Evolutionary conservation across 2,329 filamentous ascomycete species (phyloP).

Genomic region (Talaromyces pinophilus): DNA sequence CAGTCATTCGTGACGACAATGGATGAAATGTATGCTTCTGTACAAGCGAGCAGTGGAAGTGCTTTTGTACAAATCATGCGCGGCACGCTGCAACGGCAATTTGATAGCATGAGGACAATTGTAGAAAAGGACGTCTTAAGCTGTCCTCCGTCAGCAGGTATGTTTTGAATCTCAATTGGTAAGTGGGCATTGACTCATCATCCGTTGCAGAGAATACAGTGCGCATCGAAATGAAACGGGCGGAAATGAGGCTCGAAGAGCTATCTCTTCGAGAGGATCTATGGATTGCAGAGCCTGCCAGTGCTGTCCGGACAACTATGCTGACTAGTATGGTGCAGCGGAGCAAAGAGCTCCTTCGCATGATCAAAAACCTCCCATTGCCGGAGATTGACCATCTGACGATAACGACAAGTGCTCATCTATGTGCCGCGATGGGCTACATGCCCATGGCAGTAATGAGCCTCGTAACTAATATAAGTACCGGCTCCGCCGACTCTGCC

Average conservation of each 20-base stretch:
- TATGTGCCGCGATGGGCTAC: conserved; percentile 27
- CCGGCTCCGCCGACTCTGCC: conserved; percentile 8
- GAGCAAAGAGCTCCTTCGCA: conserved; percentile 27
- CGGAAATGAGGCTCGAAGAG: conserved; percentile 27
- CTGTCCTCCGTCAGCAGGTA: conserved; percentile 10
- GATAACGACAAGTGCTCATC: conserved; percentile 23
- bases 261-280: conserved; percentile 28
- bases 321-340: conserved; percentile 26
- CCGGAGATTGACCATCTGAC: conserved; percentile 25
- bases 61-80: conserved; percentile 24
- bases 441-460: conserved; percentile 25
- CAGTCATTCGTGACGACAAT: conserved; percentile 28
- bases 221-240: conserved; percentile 26
- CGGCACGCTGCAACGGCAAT: conserved; percentile 25
- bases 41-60: conserved; percentile 25
- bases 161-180: not conserved
- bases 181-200: conserved; percentile 6
- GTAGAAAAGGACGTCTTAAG: not conserved
- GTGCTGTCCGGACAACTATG: conserved; percentile 27
- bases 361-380: conserved; percentile 21
- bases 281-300: conserved; percentile 26
- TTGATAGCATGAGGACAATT: conserved; percentile 2
- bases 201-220: conserved; percentile 25
- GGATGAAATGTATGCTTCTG: conserved; percentile 27
- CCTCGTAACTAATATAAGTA: conserved; percentile 23